Conservation (phyloP, 2,329 filamentous ascomycete species). For the Aspergillus phoenicis region DNA sequence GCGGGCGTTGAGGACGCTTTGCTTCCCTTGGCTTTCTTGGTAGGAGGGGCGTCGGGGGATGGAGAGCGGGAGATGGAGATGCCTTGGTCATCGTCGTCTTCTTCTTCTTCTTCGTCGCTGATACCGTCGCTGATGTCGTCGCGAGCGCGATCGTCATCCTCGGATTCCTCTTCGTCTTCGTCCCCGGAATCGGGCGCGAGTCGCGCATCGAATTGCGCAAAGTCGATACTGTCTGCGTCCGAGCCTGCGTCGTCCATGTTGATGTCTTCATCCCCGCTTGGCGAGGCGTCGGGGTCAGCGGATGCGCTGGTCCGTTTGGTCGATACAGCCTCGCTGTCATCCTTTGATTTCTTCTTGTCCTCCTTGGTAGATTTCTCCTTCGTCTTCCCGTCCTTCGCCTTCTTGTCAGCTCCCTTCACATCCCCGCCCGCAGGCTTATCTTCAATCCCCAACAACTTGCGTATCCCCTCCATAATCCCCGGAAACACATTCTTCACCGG, state of each 20-base stretch:
- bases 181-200: conserved; percentile 36
- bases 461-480: conserved; percentile 47
- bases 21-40: conserved; percentile 23
- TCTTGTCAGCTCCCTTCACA: conserved; percentile 14
- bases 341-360: background rate
- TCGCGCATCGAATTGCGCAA: conserved; percentile 37
- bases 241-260: conserved; percentile 28
- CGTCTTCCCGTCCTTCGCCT: conserved; percentile 5
- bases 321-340: background rate
- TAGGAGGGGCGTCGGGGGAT: conserved; percentile 29
- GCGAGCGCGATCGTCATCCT: conserved; percentile 15
- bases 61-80: conserved; percentile 40
- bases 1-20: conserved; percentile 28
- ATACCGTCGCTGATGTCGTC: conserved; percentile 1
- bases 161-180: conserved; percentile 25
- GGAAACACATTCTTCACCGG: conserved; percentile 59
- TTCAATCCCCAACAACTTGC: conserved; percentile 41
- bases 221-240: conserved; percentile 30
- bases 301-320: conserved; percentile 4
- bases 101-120: conserved; percentile 4
- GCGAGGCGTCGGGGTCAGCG: background rate
- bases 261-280: conserved; percentile 16
- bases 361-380: conserved; percentile 6
- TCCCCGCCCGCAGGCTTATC: conserved; percentile 17
- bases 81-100: background rate